Evolutionary conservation across 306 rosid genomes (phyloP).

Genomic region (Alnus rubra): DNA sequence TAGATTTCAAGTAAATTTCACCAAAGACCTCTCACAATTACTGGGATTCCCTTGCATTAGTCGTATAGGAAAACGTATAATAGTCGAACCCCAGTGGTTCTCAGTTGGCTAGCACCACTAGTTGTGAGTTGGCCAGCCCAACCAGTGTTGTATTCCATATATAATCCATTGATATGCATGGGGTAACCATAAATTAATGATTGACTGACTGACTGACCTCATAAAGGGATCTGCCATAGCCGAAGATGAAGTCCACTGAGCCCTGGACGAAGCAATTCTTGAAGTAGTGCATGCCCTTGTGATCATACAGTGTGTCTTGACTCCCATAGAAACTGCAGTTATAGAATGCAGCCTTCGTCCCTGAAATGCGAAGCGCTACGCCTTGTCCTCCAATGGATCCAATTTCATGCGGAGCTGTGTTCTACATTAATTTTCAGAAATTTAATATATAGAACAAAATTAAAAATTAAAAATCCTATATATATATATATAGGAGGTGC

Average conservation of each 20-base stretch:
- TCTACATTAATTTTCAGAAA: conserved; percentile 37
- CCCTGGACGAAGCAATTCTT: conserved; percentile 66
- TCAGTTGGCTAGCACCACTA: not conserved
- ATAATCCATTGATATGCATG: not conserved
- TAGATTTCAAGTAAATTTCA: no score
- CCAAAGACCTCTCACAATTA: no score
- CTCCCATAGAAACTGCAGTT: conserved; percentile 64
- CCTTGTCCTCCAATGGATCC: conserved; percentile 57
- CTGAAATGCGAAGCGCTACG: conserved; percentile 63
- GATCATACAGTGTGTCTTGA: conserved; percentile 77
- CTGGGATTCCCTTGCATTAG: no score
- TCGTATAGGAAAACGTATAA: no score
- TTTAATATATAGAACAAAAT: not conserved
- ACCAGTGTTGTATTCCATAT: not conserved
- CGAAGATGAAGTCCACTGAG: conserved; percentile 74
- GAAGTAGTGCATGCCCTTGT: conserved; percentile 77
- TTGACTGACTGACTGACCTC: conserved; percentile 37
- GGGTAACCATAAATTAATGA: not conserved
- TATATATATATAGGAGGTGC: no score
- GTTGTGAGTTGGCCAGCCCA: not conserved
- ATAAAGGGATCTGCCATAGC: conserved; percentile 65
- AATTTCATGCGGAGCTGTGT: conserved; percentile 47
- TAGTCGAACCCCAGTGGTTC: no score
- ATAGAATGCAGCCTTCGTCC: conserved; percentile 64
- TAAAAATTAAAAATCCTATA: no score